Evolutionary conservation across 1,284 basidiomycete genomes (phyloP), one percentile per base, ranked within the genome.

Genomic region (Mycena sp.): DNA sequence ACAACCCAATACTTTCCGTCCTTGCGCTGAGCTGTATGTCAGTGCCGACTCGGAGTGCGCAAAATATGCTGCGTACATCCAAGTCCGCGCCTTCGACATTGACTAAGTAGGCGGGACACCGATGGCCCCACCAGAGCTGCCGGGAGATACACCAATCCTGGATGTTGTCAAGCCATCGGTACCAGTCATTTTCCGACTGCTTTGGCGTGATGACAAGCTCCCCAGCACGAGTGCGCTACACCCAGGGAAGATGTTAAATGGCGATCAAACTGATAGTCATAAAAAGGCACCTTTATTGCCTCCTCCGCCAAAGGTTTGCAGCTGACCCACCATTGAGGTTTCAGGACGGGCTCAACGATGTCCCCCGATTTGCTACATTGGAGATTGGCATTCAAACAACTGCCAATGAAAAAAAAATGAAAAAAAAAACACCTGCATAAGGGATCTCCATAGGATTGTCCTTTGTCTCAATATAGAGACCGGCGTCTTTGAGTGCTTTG

Each of bases 101-200:
- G 61, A 98, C 90, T 70, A 96, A 93, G 81, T 98, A 99, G 0
- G 96, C 98, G 9, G 98, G 98, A 76, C 91, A 93, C 65, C 97
- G 88, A 77, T 99, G 98, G 21, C 98, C 97, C 97, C 97, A 99
- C 98, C 98, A 99, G 14, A 99, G 85, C 76, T 99, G 98, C 63
- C 98, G 93, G 9, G 96, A 99, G 71, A 99, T 93, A 81, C 98
- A 99, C 98, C 98, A 99, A 76, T 99, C 98, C 78, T 99, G 95
- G 70, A 98, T 96, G 71, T 88, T 89, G 70, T 97, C 95, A 65
- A 99, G 83, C 98, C 98, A 99, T 63, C 95, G 86, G 77, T 93
- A 96, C 96, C 97, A 99, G 62, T 99, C 97, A 55, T 87, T 88
- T 74, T 98, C 96, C 11, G 93, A 96, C 49, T 87, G 82, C 72